Evolutionary conservation across 768 basidiomycete species (phyloP).

Genomic region (Boletus pseudopeckii): DNA sequence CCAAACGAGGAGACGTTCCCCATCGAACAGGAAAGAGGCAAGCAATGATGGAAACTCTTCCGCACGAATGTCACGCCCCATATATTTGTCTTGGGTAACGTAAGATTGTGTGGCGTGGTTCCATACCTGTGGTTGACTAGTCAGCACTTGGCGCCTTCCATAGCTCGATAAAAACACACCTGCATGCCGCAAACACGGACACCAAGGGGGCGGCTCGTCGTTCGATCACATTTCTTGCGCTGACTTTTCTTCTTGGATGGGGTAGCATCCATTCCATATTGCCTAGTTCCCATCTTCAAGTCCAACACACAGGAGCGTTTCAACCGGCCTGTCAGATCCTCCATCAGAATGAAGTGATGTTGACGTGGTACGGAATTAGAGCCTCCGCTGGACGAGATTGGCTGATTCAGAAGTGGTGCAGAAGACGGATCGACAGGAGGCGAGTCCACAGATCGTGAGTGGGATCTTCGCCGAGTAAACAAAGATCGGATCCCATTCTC

Average conservation of each 20-base stretch:
- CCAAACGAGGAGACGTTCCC: slow-evolving; percentile 76
- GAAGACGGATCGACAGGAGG: slow-evolving; percentile 24
- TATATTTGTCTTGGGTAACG: slow-evolving; percentile 93
- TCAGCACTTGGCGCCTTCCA: slow-evolving; percentile 2
- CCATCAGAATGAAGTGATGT: slow-evolving; percentile 98
- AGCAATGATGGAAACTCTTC: slow-evolving; percentile 83
- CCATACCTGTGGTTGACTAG: slow-evolving; percentile 68
- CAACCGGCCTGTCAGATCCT: slow-evolving; percentile 90
- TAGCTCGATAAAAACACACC: slow-evolving; percentile 47
- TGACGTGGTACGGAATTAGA: slow-evolving; percentile 69
- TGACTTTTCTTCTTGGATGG: slow-evolving; percentile 95
- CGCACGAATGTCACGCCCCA: slow-evolving; percentile 83
- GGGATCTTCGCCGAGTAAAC: slow-evolving; percentile 40
- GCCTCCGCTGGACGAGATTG: slow-evolving; percentile 34
- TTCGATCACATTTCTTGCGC: slow-evolving; percentile 95
- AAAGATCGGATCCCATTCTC: slow-evolving; percentile 23
- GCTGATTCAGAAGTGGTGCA: slow-evolving; percentile 28
- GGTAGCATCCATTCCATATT: slow-evolving; percentile 96
- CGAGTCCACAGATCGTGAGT: slow-evolving; percentile 37
- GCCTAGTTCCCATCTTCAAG: slow-evolving; percentile 99
- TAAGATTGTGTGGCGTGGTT: slow-evolving; percentile 81
- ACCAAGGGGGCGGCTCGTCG: slow-evolving; percentile 87
- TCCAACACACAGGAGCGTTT: slow-evolving; percentile 95
- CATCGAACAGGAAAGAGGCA: slow-evolving; percentile 80
- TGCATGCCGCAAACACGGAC: slow-evolving; percentile 99